Percentiles rank a stretch among this genome's conserved stretches.
phyloP scores from a whole-genome alignment of 164 flowering plant genomes.

The Vitis labrusca region DNA sequence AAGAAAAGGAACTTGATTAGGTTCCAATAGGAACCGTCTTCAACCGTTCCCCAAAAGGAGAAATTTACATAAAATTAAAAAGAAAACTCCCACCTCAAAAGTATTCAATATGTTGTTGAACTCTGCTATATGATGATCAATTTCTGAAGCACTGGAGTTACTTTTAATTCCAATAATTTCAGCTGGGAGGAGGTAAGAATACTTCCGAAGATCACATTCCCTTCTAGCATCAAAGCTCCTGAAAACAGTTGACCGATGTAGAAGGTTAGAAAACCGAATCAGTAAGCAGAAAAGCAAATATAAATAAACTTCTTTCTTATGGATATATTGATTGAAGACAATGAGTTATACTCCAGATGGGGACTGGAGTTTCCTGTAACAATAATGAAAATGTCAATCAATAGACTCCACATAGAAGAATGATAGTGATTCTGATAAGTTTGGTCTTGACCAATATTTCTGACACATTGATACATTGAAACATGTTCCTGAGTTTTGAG shows the following conservation, averaged over 20 bases:
- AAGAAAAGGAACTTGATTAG: background rate
- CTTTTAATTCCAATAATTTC: slow-evolving; percentile 72
- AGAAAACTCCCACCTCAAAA: slow-evolving; percentile 64
- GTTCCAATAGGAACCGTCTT: too few relatives aligned
- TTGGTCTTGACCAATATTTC: too few relatives aligned
- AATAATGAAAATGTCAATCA: too few relatives aligned
- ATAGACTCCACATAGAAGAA: too few relatives aligned
- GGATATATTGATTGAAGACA: too few relatives aligned
- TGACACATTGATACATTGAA: too few relatives aligned
- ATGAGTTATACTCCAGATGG: too few relatives aligned
- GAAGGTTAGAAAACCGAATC: background rate
- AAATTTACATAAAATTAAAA: slow-evolving; percentile 1
- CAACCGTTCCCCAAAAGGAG: background rate
- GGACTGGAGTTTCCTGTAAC: too few relatives aligned
- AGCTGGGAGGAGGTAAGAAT: slow-evolving; percentile 84
- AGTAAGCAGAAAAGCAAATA: background rate
- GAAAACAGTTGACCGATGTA: background rate
- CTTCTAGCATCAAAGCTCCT: slow-evolving; percentile 92
- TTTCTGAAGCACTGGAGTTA: slow-evolving; percentile 38
- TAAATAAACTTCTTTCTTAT: background rate
- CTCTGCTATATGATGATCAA: slow-evolving; percentile 63
- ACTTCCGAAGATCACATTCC: slow-evolving; percentile 75
- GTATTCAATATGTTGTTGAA: slow-evolving; percentile 56
- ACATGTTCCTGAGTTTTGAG: too few relatives aligned
- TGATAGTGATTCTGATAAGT: too few relatives aligned